Base-by-base conservation (phyloP, 2,329 filamentous ascomycete species). In the Iodosphaeria phyllophila region DNA sequence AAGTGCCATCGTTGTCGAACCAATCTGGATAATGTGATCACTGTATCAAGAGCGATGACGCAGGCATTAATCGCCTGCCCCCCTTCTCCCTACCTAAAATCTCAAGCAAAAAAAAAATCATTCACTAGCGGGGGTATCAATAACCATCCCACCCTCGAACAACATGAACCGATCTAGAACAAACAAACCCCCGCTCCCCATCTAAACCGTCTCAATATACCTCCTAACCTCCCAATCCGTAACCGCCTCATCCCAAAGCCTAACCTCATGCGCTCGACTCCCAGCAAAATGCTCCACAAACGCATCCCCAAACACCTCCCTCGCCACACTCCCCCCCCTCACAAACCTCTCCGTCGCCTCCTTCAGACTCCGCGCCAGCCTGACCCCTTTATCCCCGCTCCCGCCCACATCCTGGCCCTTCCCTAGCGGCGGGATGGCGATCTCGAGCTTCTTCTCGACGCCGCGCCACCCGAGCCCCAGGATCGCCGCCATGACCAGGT, bases 241-340 rank as follows among this genome's bases (percentile, higher is more conserved):
- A 5, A 95, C 86, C 3, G 84, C 84, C 48, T 95, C 86, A 40
- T 95, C 84, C 76, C 79, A 98, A 3, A 27, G 13, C 32, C 78
- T 59, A 30, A 89, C 64, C 52, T 98, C 89, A 50, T 98, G 84
- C 47, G 92, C 75, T 34, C 89, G 66, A 11, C 86, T 92, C 10
- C 89, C 89, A 8, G 74, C 80, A 54, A 74, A 98, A 48, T 95
- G 89, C 10, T 95, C 84, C 3, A 98, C 89, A 51, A 98, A 98
- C 6, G 75, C 78, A 46, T 95, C 77, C 0, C 89, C 89, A 49
- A 98, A 79, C 0, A 92, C 78, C 45, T 95, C 79, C 29, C 89
- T 64, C n/a, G 89, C 89, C 10, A 95, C 61, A 46, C 86, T 95
- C 2, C 66, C 79, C 38, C 71, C 65, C 16, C 67, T 56, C 55